Conservation (phyloP, 108 stramenopile genomes). For the Cafeteria roenbergensis region DNA sequence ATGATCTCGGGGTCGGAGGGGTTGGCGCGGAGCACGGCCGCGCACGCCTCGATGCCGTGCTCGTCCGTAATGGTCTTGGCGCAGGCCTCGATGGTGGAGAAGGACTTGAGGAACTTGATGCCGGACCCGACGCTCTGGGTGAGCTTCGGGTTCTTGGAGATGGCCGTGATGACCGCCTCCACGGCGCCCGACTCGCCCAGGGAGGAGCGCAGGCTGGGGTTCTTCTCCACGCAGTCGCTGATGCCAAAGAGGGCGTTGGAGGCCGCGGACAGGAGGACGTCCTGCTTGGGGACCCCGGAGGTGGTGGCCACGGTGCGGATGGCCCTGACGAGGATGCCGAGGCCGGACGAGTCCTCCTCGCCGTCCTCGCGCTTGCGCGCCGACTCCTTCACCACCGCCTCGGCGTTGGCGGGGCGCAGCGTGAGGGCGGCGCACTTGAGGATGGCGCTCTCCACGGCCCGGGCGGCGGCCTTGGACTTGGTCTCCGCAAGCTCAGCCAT, state of each 20-base stretch:
- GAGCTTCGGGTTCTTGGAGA: slow-evolving; percentile 1
- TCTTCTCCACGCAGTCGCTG: background rate
- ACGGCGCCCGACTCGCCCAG: background rate
- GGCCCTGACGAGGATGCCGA: background rate
- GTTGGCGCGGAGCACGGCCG: slow-evolving; percentile 19
- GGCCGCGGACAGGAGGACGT: background rate
- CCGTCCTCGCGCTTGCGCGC: background rate
- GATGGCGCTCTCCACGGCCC: no score
- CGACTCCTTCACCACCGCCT: no score
- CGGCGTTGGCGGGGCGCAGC: no score
- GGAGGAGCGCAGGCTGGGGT: background rate
- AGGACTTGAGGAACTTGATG: background rate
- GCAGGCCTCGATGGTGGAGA: background rate
- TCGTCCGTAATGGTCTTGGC: background rate
- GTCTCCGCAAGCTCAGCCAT: no score
- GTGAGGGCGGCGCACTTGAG: no score
- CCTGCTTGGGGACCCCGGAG: background rate
- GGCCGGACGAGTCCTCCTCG: background rate
- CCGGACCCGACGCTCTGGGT: background rate
- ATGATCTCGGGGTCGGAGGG: background rate
- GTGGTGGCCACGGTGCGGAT: background rate
- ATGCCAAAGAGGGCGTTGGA: background rate
- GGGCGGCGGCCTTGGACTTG: no score
- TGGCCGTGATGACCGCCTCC: background rate
- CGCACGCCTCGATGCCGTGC: slow-evolving; percentile 8